These are phyloP conservation scores for Saccharomycopsis malanga DNA, from an alignment of 805 yeast species.

Conservation along the genomic window DNA sequence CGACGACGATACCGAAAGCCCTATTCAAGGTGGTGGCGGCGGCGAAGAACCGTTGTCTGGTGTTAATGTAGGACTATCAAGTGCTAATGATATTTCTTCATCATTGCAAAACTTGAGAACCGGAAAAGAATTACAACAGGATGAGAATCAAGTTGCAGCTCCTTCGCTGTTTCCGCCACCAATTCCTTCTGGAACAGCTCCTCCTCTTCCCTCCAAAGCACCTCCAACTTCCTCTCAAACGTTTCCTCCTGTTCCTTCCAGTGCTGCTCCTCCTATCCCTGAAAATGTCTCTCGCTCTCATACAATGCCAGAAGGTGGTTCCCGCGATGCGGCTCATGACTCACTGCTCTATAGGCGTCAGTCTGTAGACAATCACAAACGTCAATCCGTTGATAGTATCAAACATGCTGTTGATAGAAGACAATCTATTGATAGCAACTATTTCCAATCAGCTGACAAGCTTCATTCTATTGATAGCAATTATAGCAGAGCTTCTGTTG, in stretches of 20 bases:
- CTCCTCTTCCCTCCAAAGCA: slow-evolving; percentile 22
- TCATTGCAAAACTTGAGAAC: neutral
- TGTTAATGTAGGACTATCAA: neutral
- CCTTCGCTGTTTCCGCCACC: neutral
- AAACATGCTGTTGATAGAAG: neutral
- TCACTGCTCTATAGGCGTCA: neutral
- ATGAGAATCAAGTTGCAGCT: neutral
- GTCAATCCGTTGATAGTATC: slow-evolving; percentile 8
- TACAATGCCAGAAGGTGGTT: neutral
- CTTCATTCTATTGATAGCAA: slow-evolving; percentile 5
- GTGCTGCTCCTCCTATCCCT: slow-evolving; percentile 22
- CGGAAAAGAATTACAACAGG: no score
- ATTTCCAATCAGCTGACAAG: slow-evolving; percentile 6
- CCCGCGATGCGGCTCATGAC: neutral
- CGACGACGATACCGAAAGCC: slow-evolving; percentile 13
- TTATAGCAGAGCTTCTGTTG: no score
- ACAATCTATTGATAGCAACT: slow-evolving; percentile 7
- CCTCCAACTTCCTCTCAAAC: slow-evolving; percentile 16
- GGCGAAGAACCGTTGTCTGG: neutral
- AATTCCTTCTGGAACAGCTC: slow-evolving; percentile 19
- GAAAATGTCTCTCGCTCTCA: neutral
- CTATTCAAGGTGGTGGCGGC: neutral
- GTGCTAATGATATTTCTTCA: neutral
- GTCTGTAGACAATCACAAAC: neutral
- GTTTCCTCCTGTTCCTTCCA: slow-evolving; percentile 23